Base-by-base conservation (phyloP, 1,139 yeast genomes). In the Debaryomycetaceae sp. region DNA sequence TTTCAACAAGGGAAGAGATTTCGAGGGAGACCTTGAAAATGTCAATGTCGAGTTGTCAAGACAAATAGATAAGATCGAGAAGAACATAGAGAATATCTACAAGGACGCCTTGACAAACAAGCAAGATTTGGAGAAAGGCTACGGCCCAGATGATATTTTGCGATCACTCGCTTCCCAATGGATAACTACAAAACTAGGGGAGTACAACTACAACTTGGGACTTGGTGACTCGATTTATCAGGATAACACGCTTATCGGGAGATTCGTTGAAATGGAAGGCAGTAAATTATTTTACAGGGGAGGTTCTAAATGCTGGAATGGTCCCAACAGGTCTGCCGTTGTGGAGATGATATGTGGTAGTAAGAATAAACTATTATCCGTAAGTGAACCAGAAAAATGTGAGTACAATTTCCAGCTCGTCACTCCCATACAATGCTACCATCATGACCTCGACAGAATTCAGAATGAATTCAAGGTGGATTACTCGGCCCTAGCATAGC, bases 251-350 rank as follows among this genome's bases (percentile, higher is more conserved):
- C 66, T 74, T 39, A 75, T 87, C 44, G 95, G 95, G 1, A 59
- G 56, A 5, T 83, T 71, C 52, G 56, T 61, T n/a, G 57, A 65
- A 6, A 59, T 63, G 40, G 64, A 65, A 37, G 59, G 53, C 50
- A 62, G 83, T 17, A 63, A 66, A 27, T 50, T 73, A 40, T 47
- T 51, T 39, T 91, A 72, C 58, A 69, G 62, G 5, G 62, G 72
- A 33, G 99, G 99, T n/a, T 83, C 83, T 42, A 77, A 76, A 58
- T 95, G 99, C 64, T 93, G 99, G 97, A 88, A 90, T 60, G 99
- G 99, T 0, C 98, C 98, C 3, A 63, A 70, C 27, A 79, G 99
- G 60, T 77, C 84, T 34, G 91, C 90, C 0, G 66, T 65, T 8
- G 83, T 88, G 3, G 72, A 74, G 24, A 61, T 93, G 48, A 69